A percentile compares a stretch with the other conserved stretches of the same genome.
These are phyloP conservation scores for Cadophora sp. DNA, from an alignment of 2,329 filamentous ascomycete species.

Conservation along the genomic window DNA sequence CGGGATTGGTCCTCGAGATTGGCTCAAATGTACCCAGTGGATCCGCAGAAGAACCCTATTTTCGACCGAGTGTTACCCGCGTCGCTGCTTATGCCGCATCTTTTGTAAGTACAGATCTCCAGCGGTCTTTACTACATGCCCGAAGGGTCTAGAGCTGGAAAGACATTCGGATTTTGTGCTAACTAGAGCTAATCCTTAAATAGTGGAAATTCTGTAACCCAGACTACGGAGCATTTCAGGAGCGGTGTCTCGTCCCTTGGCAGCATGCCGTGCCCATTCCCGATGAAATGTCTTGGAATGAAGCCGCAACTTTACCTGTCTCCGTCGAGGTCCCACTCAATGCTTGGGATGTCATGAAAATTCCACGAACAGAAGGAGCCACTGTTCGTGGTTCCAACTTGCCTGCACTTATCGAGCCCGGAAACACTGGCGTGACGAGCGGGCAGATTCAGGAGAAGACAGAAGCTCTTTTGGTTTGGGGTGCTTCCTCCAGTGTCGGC, in stretches of 20 bases:
- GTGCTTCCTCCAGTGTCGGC: constrained; percentile 32
- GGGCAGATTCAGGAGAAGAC: not conserved
- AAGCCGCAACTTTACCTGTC: not conserved
- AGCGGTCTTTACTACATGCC: too few species aligned
- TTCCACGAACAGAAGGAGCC: not conserved
- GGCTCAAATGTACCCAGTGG: not conserved
- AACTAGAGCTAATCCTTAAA: too few species aligned
- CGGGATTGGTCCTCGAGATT: not conserved
- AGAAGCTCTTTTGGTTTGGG: constrained; percentile 38
- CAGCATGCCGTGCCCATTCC: not conserved
- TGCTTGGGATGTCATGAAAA: not conserved
- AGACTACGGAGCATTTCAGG: constrained; percentile 7
- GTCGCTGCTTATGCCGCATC: constrained; percentile 1
- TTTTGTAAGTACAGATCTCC: not conserved
- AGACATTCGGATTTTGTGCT: too few species aligned
- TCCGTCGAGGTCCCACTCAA: not conserved
- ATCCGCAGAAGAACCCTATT: not conserved
- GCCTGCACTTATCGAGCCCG: not conserved
- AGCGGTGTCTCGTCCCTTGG: not conserved
- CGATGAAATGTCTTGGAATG: not conserved
- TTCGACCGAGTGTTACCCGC: not conserved
- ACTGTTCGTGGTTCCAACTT: not conserved
- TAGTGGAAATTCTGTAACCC: not conserved
- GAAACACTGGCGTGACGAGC: not conserved
- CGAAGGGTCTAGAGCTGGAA: too few species aligned